These are phyloP conservation scores for Backusella australiensis DNA, from an alignment of 192 early-diverging fungal species.

Conservation along the genomic window DNA sequence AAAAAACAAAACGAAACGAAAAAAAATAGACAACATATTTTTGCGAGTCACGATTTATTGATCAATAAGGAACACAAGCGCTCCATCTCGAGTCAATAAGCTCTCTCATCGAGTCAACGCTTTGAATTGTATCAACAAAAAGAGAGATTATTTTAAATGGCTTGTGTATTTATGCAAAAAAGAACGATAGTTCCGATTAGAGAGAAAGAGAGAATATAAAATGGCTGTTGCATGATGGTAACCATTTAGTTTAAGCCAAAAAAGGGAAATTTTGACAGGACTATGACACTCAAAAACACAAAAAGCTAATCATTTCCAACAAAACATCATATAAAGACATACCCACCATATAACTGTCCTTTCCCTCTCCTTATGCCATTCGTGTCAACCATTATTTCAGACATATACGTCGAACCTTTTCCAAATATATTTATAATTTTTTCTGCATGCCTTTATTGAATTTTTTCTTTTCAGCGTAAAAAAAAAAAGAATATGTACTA, in stretches of 20 bases:
- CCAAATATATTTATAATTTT: not conserved
- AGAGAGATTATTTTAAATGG: not conserved
- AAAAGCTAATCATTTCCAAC: no score
- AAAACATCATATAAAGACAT: no score
- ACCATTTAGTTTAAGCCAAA: not conserved
- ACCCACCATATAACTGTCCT: no score
- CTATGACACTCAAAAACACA: no score
- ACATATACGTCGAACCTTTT: not conserved
- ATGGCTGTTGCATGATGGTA: not conserved
- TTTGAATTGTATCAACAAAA: not conserved
- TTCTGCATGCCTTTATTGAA: conserved; percentile 14
- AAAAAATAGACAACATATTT: not conserved
- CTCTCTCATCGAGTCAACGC: not conserved
- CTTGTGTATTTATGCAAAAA: no score
- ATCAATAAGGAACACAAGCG: not conserved
- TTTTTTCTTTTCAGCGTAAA: not conserved
- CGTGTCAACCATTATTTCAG: not conserved
- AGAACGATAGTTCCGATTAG: no score
- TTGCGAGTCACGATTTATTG: not conserved
- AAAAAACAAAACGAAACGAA: not conserved
- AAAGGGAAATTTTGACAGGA: not conserved
- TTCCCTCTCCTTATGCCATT: not conserved
- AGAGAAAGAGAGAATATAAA: no score
- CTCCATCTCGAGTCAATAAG: not conserved
- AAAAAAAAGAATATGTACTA: conserved; percentile 1